Conservation (phyloP, 768 basidiomycete species). For the Suillus bovinus region DNA sequence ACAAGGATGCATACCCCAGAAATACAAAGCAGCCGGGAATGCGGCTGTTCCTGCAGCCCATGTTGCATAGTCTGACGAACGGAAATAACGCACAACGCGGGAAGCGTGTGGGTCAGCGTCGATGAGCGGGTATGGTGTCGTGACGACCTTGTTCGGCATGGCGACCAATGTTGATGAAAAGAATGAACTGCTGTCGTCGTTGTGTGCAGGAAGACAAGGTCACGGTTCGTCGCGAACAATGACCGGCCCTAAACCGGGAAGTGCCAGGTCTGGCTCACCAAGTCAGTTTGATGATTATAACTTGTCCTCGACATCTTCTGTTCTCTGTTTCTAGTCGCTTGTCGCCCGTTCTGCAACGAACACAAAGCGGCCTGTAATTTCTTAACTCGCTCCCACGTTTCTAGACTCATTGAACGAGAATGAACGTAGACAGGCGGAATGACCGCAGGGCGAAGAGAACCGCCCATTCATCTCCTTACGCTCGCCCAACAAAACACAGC, state of each 20-base stretch:
- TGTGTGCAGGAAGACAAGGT: not conserved
- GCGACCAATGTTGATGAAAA: slow-evolving; percentile 9
- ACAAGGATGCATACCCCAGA: slow-evolving; percentile 65
- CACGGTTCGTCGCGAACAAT: slow-evolving; percentile 14
- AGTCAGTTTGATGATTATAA: slow-evolving; percentile 8
- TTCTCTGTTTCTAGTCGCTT: slow-evolving; percentile 4
- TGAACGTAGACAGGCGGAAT: slow-evolving; percentile 58
- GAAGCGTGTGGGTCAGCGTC: slow-evolving; percentile 89
- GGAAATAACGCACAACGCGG: slow-evolving; percentile 87
- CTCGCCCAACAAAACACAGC: slow-evolving; percentile 36
- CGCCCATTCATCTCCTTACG: slow-evolving; percentile 56
- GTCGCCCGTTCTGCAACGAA: slow-evolving; percentile 13
- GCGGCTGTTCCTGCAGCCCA: slow-evolving; percentile 83
- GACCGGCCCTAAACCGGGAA: slow-evolving; percentile 33
- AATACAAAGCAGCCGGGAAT: slow-evolving; percentile 78
- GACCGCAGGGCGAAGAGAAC: slow-evolving; percentile 41
- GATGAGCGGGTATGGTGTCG: slow-evolving; percentile 85
- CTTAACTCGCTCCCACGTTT: slow-evolving; percentile 15
- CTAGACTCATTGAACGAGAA: slow-evolving; percentile 25
- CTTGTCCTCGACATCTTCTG: slow-evolving; percentile 21
- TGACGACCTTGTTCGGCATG: slow-evolving; percentile 48
- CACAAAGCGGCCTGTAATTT: not conserved
- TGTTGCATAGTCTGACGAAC: slow-evolving; percentile 81
- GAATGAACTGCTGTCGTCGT: slow-evolving; percentile 3
- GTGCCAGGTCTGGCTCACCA: slow-evolving; percentile 20